Evolutionary conservation across 768 basidiomycete species (phyloP), one percentile per base, ranked within the genome.

Genomic region (Leccinum fibrillosum): DNA sequence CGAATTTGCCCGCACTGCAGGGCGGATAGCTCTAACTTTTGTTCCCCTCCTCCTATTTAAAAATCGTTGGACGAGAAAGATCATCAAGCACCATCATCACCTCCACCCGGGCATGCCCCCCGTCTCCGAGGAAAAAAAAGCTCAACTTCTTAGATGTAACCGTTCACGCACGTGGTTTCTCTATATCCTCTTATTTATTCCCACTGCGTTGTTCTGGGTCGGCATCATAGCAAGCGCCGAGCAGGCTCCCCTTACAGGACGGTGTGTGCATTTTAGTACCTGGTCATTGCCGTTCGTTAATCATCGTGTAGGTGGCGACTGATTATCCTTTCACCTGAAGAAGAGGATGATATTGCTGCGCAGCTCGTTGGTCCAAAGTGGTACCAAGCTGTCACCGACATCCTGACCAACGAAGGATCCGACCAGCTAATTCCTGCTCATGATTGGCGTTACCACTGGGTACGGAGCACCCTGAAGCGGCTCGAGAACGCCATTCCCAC

Each of bases 371-470:
- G 92, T 15, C 75, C 83, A 21, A 92, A 92, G 49, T 98, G 94
- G 94, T 92, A 89, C 72, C 77, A 80, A 60, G 88, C 92, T 37
- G 89, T 98, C 19, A 80, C 82, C 37, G 85, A 90, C 39, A 90
- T 96, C 48, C 80, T 98, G 12, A 78, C 87, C 7, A 69, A 82
- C 58, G 81, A 89, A 59, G 85, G 83, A 5, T 73, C 84, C 52
- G 82, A 84, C 4, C 76, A 76, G 45, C 78, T 91, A 37, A 79
- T 98, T 53, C 83, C 90, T 34, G 71, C 80, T 1, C 80, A 78
- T 25, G 96, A 99, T 74, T 98, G 96, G 96, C 83, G 95, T 57
- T 89, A 90, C 69, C 67, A 75, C 19, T 98, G 96, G 95, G 93
- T 96, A 11, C 80, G 82, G 54, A 80, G 85, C 19, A 92, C 90